Evolutionary conservation across 2,329 filamentous ascomycete species (phyloP).

Genomic region (Didymella lethalis): DNA sequence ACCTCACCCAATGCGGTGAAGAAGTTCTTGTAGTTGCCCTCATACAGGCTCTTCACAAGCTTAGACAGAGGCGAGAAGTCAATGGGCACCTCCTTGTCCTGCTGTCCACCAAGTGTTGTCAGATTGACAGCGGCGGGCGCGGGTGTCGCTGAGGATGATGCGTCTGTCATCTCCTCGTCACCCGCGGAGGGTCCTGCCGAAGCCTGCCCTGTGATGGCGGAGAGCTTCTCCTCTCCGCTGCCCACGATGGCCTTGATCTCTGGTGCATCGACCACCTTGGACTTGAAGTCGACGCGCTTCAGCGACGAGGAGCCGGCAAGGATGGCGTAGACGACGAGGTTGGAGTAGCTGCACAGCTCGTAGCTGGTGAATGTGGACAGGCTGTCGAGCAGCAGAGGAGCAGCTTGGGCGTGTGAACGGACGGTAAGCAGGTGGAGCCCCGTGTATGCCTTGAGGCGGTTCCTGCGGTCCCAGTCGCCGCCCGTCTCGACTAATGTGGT

Average conservation of each 20-base stretch:
- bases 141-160: constrained; percentile 57
- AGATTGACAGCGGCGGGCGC: constrained; percentile 82
- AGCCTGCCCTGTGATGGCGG: constrained; percentile 79
- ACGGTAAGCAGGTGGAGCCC: constrained; percentile 91
- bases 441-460: constrained; percentile 98
- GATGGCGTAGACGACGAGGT: constrained; percentile 92
- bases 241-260: constrained; percentile 98
- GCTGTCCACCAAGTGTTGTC: constrained; percentile 81
- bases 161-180: constrained; percentile 78
- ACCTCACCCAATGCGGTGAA: constrained; percentile 89
- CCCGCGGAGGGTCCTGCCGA: constrained; percentile 80
- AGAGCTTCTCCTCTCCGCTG: constrained; percentile 84
- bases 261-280: constrained; percentile 96
- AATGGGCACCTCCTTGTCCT: constrained; percentile 80
- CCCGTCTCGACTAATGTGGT: constrained; percentile 90
- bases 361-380: constrained; percentile 98
- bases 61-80: constrained; percentile 90
- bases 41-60: constrained; percentile 90
- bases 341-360: constrained; percentile 96
- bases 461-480: constrained; percentile 97
- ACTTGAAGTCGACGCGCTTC: constrained; percentile 98
- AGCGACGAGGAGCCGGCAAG: constrained; percentile 92
- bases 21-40: constrained; percentile 91
- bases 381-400: constrained; percentile 93
- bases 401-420: constrained; percentile 87